A percentile compares a stretch with the other conserved stretches of the same genome.
Conservation (phyloP, 495 filamentous ascomycete genomes). For the Parachaetomium inaequale region DNA sequence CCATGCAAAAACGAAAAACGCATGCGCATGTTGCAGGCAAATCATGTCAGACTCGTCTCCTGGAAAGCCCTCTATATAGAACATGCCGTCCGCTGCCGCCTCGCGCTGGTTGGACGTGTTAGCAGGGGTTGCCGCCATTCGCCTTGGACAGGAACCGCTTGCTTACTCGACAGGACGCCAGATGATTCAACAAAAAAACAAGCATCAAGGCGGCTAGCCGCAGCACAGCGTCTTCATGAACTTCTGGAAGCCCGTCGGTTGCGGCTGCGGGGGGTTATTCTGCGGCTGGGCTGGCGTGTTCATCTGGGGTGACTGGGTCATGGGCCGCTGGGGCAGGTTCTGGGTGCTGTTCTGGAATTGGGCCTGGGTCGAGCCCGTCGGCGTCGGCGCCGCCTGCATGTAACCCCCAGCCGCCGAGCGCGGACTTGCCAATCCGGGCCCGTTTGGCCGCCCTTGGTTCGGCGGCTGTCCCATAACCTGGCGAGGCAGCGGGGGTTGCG, state of each 20-base stretch:
- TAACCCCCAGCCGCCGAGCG: conserved; percentile 70
- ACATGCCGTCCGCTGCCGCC: conserved; percentile 16
- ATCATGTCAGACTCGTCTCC: conserved; percentile 30
- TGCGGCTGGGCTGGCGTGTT: conserved; percentile 40
- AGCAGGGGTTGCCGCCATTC: not conserved
- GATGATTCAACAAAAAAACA: conserved; percentile 15
- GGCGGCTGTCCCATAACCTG: conserved; percentile 67
- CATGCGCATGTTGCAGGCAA: conserved; percentile 25
- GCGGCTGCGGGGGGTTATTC: conserved; percentile 43
- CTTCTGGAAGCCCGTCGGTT: conserved; percentile 62
- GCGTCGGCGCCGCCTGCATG: conserved; percentile 55
- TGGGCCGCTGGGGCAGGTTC: conserved; percentile 69
- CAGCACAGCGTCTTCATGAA: conserved; percentile 81
- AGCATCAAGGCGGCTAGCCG: conserved; percentile 49
- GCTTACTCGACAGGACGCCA: conserved; percentile 23
- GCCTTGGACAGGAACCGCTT: not conserved
- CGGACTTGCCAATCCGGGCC: conserved; percentile 65
- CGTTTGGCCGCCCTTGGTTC: conserved; percentile 84
- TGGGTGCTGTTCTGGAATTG: conserved; percentile 89
- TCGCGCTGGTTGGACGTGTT: conserved; percentile 4
- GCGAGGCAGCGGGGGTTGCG: conserved; percentile 81
- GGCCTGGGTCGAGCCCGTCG: conserved; percentile 78
- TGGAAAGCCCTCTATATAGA: conserved; percentile 26
- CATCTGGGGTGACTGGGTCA: conserved; percentile 53
- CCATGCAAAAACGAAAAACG: conserved; percentile 32